Evolutionary conservation across 2,329 filamentous ascomycete genomes (phyloP).

Genomic region (Phialophora chinensis): DNA sequence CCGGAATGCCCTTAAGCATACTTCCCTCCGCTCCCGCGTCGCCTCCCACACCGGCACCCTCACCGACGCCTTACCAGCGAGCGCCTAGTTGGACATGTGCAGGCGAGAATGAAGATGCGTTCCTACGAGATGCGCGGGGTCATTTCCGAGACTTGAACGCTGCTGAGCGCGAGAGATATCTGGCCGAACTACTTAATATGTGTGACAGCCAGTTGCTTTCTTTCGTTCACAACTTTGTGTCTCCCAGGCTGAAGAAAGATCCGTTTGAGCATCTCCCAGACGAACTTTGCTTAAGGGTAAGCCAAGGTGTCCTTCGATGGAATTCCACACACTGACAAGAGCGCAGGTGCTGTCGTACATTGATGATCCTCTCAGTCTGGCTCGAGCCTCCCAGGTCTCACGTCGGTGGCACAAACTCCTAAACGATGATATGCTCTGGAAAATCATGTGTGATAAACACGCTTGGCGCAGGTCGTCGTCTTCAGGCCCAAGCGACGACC

Average conservation of each 20-base stretch:
- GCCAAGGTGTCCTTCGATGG: slow-evolving; percentile 40
- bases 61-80: slow-evolving; percentile 67
- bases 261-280: slow-evolving; percentile 91
- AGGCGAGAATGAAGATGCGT: slow-evolving; percentile 76
- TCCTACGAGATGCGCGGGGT: slow-evolving; percentile 77
- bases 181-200: slow-evolving; percentile 88
- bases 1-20: slow-evolving; percentile 64
- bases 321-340: slow-evolving; percentile 10
- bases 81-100: slow-evolving; percentile 56
- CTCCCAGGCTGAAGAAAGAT: slow-evolving; percentile 91
- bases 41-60: slow-evolving; percentile 70
- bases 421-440: slow-evolving; percentile 98
- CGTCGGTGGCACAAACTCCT: slow-evolving; percentile 90
- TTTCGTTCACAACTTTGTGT: slow-evolving; percentile 95
- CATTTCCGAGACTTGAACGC: slow-evolving; percentile 80
- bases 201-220: slow-evolving; percentile 95
- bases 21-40: slow-evolving; percentile 69
- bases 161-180: slow-evolving; percentile 76
- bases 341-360: slow-evolving; percentile 89
- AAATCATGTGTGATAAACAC: slow-evolving; percentile 93
- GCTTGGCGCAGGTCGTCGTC: slow-evolving; percentile 72
- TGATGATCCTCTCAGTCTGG: slow-evolving; percentile 92
- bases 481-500: slow-evolving; percentile 45
- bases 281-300: slow-evolving; percentile 86
- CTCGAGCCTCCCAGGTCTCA: slow-evolving; percentile 94